Evolutionary conservation across 345 rosid genomes (phyloP).

Genomic region (Euphorbia pulcherrima): DNA sequence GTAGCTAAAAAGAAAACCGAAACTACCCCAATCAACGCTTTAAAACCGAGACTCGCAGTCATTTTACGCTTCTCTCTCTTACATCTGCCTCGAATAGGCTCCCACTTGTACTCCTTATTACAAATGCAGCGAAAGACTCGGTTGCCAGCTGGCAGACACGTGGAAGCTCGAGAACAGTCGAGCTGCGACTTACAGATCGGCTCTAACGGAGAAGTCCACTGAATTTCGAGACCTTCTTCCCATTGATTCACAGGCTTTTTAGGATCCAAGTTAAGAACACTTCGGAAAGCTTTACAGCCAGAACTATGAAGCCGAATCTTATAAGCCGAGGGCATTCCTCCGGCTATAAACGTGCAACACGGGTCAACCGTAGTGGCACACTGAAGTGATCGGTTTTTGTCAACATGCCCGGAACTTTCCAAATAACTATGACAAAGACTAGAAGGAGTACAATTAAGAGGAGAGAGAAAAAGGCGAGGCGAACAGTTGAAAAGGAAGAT

Average conservation of each 20-base stretch:
- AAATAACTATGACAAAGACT: conserved; percentile 59
- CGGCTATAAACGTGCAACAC: conserved; percentile 53
- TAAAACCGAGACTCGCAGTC: conserved; percentile 23
- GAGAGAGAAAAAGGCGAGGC: conserved; percentile 52
- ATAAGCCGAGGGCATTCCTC: conserved; percentile 67
- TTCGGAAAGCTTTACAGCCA: conserved; percentile 57
- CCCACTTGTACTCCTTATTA: conserved; percentile 40
- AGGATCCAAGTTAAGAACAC: conserved; percentile 47
- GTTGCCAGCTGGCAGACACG: conserved; percentile 32
- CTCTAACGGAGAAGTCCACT: conserved; percentile 50
- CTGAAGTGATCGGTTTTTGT: conserved; percentile 27
- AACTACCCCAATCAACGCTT: conserved; percentile 31
- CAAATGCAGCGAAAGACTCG: conserved; percentile 49
- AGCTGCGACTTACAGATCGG: conserved; percentile 38
- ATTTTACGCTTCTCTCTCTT: conserved; percentile 24
- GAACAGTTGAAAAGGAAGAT: conserved; percentile 60
- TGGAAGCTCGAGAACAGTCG: conserved; percentile 47
- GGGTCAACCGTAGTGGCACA: conserved; percentile 40
- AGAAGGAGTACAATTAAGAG: conserved; percentile 52
- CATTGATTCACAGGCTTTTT: conserved; percentile 36
- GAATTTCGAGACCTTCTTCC: conserved; percentile 61
- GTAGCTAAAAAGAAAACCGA: conserved; percentile 25
- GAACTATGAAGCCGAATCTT: conserved; percentile 59
- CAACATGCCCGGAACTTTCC: conserved; percentile 42
- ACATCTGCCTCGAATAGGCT: conserved; percentile 36